Evolutionary conservation across 768 basidiomycete species (phyloP).

Genomic region (Tricholoma sp.): DNA sequence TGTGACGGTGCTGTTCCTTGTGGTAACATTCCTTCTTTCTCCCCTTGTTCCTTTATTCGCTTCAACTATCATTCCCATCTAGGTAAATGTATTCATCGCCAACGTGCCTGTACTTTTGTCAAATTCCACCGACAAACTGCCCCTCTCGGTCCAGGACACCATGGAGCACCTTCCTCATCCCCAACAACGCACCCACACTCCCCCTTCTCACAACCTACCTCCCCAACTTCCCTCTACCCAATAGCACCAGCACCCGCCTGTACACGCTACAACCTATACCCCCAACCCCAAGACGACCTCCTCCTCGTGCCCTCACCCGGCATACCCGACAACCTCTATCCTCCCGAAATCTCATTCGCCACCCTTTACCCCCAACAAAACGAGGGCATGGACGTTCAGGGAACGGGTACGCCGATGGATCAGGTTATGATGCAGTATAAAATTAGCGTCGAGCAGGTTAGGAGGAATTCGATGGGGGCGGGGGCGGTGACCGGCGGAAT

Average conservation of each 20-base stretch:
- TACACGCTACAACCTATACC: not conserved
- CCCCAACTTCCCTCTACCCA: not conserved
- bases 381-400: not conserved
- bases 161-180: slow-evolving; percentile 7
- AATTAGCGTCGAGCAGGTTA: not conserved
- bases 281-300: slow-evolving; percentile 28
- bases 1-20: slow-evolving; percentile 81
- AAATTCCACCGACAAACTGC: slow-evolving; percentile 82
- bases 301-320: slow-evolving; percentile 29
- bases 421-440: not conserved
- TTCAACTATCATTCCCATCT: not conserved
- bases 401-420: not conserved
- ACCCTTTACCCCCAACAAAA: slow-evolving; percentile 15
- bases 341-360: slow-evolving; percentile 16
- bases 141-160: slow-evolving; percentile 69
- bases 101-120: slow-evolving; percentile 71
- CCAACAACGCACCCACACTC: slow-evolving; percentile 32
- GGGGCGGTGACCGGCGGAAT: no score
- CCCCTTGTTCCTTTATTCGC: not conserved
- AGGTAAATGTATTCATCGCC: slow-evolving; percentile 75
- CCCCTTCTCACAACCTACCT: slow-evolving; percentile 27
- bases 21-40: slow-evolving; percentile 31
- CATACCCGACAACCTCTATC: slow-evolving; percentile 23
- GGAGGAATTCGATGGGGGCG: not conserved
- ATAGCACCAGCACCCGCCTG: not conserved